Percentiles rank a stretch among this genome's conserved stretches.
Evolutionary conservation across 306 rosid genomes (phyloP).

Genomic region (Vigna trinervia): DNA sequence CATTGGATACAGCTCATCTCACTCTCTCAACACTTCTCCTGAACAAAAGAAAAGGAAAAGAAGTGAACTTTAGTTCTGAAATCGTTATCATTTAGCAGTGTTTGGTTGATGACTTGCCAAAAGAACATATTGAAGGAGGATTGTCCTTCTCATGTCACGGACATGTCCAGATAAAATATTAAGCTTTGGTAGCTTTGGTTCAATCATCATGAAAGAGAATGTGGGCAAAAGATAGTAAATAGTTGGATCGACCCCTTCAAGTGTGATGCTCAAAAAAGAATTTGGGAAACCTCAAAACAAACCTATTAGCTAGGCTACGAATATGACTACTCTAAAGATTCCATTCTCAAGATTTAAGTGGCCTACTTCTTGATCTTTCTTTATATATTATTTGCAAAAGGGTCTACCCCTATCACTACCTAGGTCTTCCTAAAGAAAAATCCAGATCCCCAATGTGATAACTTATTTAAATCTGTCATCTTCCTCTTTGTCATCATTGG

Average conservation of each 20-base stretch:
- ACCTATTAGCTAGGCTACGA: conserved; percentile 48
- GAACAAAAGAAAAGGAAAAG: conserved; percentile 8
- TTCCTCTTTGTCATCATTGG: conserved; percentile 52
- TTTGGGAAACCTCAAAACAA: conserved; percentile 48
- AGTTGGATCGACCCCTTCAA: conserved; percentile 46
- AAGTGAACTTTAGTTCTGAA: conserved; percentile 34
- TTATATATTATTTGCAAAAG: conserved; percentile 44
- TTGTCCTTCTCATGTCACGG: conserved; percentile 58
- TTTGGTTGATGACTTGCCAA: conserved; percentile 47
- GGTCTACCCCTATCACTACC: conserved; percentile 40
- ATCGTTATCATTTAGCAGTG: conserved; percentile 44
- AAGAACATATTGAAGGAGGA: conserved; percentile 57
- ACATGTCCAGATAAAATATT: conserved; percentile 55
- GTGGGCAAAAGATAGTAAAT: conserved; percentile 39
- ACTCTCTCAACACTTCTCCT: background rate
- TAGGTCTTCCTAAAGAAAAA: conserved; percentile 57
- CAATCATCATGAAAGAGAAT: conserved; percentile 46
- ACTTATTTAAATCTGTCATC: conserved; percentile 56
- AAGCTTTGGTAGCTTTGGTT: conserved; percentile 37
- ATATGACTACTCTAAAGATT: conserved; percentile 58
- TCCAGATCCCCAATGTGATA: conserved; percentile 62
- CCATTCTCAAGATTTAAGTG: conserved; percentile 50
- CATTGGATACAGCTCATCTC: conserved; percentile 29
- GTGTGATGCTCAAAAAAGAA: conserved; percentile 40
- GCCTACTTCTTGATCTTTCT: conserved; percentile 47